Base-by-base conservation (phyloP, 805 yeast genomes). In the Lipomyces anomalus region DNA sequence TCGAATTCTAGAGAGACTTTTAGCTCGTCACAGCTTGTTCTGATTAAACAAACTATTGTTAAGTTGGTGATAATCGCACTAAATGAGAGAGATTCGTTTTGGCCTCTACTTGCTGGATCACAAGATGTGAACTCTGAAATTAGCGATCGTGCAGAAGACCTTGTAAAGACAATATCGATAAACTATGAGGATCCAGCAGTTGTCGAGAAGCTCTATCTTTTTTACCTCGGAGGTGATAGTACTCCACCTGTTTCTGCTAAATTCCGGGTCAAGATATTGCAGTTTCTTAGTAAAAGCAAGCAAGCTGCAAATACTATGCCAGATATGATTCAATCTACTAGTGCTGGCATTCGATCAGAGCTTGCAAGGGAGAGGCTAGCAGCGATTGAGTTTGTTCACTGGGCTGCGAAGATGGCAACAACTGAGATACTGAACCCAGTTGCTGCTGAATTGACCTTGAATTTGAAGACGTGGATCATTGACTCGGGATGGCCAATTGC, bases 1-100 rank as follows among this genome's bases (percentile, higher is more conserved):
- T 72, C 71, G 43, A 76, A 76, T 51, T 86, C 90, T 2, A 90
- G 89, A 22, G 75, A 79, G 0, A 62, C 74, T 0, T 79, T 75
- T 57, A 75, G 75, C 43, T 65, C 68, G 4, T 70, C 70, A 0
- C 77, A 74, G 17, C 61, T 85, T 35, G 52, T 64, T 1, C 55
- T 46, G 4, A 69, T 66, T 40, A 78, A 74, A 48, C 50, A 46
- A 4, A 67, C 72, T 7, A 66, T 76, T 1, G 39, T 75, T 49
- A 55, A 70, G 55, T 64, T 82, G 60, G 45, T 58, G 36, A 64
- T 75, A 43, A 52, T 66, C 47, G 75, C 74, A 0, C 68, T 73
- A 38, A 56, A 66, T n/a, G 68, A 67, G 4, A 57, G 61, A 2
- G 43, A 61, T 17, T 57, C 74, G 22, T 61, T 70, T 5, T 55